A percentile compares a stretch with the other conserved stretches of the same genome.
phyloP scores from a whole-genome alignment of 176 grass and related monocot genomes.

The Pontederia paniculata region DNA sequence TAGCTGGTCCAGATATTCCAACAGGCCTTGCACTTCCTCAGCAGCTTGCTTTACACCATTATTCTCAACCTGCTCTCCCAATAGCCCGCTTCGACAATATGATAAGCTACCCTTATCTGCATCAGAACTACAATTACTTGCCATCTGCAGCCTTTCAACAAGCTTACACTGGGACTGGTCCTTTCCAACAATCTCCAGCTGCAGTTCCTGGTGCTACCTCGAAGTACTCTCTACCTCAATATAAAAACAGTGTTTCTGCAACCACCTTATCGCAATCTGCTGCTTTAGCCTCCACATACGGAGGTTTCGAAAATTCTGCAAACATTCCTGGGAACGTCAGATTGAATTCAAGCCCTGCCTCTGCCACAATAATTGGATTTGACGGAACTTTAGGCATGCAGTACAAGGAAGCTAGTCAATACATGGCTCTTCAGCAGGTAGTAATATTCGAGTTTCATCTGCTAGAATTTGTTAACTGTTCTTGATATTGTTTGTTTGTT shows the following conservation, averaged over 20 bases:
- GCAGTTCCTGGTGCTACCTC: conserved; percentile 52
- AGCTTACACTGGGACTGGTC: conserved; percentile 58
- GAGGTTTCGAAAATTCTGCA: conserved; percentile 58
- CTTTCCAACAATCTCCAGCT: conserved; percentile 73
- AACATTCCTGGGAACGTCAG: conserved; percentile 53
- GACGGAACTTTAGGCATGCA: conserved; percentile 69
- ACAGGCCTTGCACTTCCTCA: conserved; percentile 55
- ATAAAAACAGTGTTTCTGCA: conserved; percentile 59
- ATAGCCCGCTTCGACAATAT: conserved; percentile 63
- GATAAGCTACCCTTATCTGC: conserved; percentile 76
- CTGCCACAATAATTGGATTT: conserved; percentile 56
- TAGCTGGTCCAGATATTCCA: conserved; percentile 38
- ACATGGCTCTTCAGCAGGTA: conserved; percentile 92
- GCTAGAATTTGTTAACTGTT: background rate
- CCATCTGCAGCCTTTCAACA: conserved; percentile 50
- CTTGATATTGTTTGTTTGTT: background rate
- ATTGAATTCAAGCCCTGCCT: conserved; percentile 44
- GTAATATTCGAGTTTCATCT: background rate
- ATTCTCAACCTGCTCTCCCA: conserved; percentile 79
- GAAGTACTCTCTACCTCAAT: conserved; percentile 81
- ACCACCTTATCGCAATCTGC: conserved; percentile 57
- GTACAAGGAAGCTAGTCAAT: conserved; percentile 76
- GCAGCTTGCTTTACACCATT: conserved; percentile 75
- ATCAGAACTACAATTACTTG: conserved; percentile 76
- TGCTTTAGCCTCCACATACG: conserved; percentile 59